These are phyloP conservation scores for Pseudognaphalium luteoalbum DNA, from an alignment of 129 eudicot species.

Conservation along the genomic window DNA sequence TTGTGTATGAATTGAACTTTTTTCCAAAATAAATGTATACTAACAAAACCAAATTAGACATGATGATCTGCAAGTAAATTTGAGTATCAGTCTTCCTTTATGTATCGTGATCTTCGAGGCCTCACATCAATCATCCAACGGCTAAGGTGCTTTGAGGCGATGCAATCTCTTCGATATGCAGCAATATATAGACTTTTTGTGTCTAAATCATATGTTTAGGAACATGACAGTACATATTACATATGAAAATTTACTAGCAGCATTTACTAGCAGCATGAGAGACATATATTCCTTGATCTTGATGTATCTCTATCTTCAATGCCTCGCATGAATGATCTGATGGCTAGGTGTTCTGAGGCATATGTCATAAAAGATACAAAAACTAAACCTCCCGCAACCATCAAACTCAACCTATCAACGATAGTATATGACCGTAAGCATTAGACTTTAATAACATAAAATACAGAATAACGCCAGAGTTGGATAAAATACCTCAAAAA, in stretches of 20 bases:
- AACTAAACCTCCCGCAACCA: slow-evolving; percentile 71
- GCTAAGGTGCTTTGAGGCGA: slow-evolving; percentile 72
- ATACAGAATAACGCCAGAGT: background rate
- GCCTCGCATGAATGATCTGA: slow-evolving; percentile 65
- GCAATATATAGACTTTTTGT: background rate
- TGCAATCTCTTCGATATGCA: slow-evolving; percentile 12
- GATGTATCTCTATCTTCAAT: slow-evolving; percentile 68
- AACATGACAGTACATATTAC: background rate
- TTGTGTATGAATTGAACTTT: background rate
- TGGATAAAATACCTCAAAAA: slow-evolving; percentile 54
- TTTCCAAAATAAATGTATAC: background rate
- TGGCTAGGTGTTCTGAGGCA: slow-evolving; percentile 81
- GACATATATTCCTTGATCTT: slow-evolving; percentile 59
- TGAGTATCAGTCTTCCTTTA: slow-evolving; percentile 46
- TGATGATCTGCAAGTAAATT: slow-evolving; percentile 15
- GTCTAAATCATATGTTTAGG: background rate
- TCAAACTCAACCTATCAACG: slow-evolving; percentile 72
- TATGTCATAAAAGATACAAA: slow-evolving; percentile 81
- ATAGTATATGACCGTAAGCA: background rate
- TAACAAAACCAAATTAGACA: slow-evolving; percentile 7
- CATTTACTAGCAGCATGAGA: slow-evolving; percentile 48
- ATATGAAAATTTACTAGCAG: background rate
- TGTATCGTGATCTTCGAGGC: slow-evolving; percentile 59
- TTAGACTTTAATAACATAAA: background rate
- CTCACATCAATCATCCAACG: slow-evolving; percentile 55